These are phyloP conservation scores for Astraeus odoratus DNA, from an alignment of 768 basidiomycete species.

Conservation along the genomic window DNA sequence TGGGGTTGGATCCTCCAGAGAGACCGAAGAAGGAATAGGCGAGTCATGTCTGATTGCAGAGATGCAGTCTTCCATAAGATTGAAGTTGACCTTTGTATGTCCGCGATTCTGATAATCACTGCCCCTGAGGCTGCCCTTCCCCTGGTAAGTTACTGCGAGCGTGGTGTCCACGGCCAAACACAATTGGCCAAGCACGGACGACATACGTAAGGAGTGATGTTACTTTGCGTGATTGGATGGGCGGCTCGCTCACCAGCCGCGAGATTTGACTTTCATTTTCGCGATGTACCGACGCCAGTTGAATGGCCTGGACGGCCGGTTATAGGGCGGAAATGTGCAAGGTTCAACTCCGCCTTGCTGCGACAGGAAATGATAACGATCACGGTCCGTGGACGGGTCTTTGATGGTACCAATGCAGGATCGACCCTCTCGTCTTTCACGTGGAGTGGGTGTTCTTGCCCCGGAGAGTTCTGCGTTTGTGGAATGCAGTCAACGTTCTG, in stretches of 20 bases:
- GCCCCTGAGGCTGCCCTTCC: not conserved
- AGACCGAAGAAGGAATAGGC: not conserved
- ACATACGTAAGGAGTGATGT: slow-evolving; percentile 24
- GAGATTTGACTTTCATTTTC: slow-evolving; percentile 15
- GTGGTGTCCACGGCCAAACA: slow-evolving; percentile 5
- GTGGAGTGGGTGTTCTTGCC: not conserved
- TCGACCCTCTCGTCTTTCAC: not conserved
- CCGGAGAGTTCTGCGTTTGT: not conserved
- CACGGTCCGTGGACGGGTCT: not conserved
- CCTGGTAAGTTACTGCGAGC: slow-evolving; percentile 1
- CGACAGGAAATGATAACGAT: slow-evolving; percentile 1
- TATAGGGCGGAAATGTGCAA: slow-evolving; percentile 2
- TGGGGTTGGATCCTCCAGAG: not conserved
- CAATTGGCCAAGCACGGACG: slow-evolving; percentile 7
- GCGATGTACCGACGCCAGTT: slow-evolving; percentile 10
- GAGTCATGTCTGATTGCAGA: too few relatives aligned
- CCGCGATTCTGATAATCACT: not conserved
- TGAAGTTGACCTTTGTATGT: not conserved
- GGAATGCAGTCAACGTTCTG: not conserved
- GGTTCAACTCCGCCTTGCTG: not conserved
- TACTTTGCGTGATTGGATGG: slow-evolving; percentile 15
- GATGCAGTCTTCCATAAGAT: too few relatives aligned
- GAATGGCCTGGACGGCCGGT: not conserved
- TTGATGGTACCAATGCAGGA: not conserved
- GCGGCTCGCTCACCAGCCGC: slow-evolving; percentile 11